Evolutionary conservation across 805 yeast genomes (phyloP), one percentile per base, ranked within the genome.

Genomic region (Wickerhamomyces queroliae): DNA sequence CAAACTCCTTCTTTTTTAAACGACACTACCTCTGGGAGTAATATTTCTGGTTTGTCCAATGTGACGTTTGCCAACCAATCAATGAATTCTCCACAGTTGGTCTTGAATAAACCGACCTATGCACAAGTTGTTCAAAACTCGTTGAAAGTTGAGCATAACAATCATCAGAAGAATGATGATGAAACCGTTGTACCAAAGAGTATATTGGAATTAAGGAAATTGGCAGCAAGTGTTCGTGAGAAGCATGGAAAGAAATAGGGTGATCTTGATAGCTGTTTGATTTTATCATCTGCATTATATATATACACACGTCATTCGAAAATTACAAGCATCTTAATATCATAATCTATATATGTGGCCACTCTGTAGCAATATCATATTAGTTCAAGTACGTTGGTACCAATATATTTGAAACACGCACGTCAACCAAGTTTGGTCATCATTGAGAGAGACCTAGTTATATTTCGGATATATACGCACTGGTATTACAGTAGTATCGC

Each of bases 1-100:
- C 58, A 55, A 30, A 55, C 60, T 1, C 60, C 60, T 15, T 51
- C 58, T 6, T 55, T 43, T 35, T 39, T 36, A 7, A 47, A 39
- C 25, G 51, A 50, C 35, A 47, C 50, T n/a, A 48, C 58, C n/a
- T n/a, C n/a, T 2, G 39, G 50, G 12, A 29, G 41, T 15, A 24
- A 27, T 2, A 48, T 52, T 12, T 53, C 58, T 8, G 52, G 43
- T n/a, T 36, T 33, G 20, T 25, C 38, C 20, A 41, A 19, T 20
- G 47, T 41, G 1, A 37, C 17, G 32, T 44, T 47, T 37, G 40
- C 36, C 21, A 45, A 21, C 17, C 32, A 31, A 29, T 37, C 43
- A 23, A 29, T 19, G n/a, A n/a, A n/a, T n/a, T n/a, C n/a, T 5
- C 32, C 41, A 7, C 27, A 33, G 2, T 25, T 39, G 12, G 41